Conservation (phyloP, 169 alveolate genomes). For the Plasmodium malariae region DNA sequence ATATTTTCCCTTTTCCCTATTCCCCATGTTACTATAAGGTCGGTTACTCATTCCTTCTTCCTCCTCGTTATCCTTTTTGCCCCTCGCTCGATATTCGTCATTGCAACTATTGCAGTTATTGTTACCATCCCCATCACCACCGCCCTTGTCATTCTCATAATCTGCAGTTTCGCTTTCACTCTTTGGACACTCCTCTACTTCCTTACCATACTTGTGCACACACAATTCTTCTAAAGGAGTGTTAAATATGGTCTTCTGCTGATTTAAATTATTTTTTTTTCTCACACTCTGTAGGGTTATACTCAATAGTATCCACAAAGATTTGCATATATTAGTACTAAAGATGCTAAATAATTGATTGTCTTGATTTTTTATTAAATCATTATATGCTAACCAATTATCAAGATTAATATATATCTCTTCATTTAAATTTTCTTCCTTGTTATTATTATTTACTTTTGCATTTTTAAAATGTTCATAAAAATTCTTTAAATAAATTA, state of each 20-base stretch:
- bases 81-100: not conserved
- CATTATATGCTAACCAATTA: constrained; percentile 50
- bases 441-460: not conserved
- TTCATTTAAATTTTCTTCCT: constrained; percentile 6
- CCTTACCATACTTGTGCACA: not conserved
- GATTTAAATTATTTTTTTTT: constrained; percentile 46
- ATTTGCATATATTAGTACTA: constrained; percentile 42
- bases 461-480: constrained; percentile 55
- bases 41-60: not conserved
- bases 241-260: constrained; percentile 56
- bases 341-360: not conserved
- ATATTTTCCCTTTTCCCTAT: not conserved
- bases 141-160: not conserved
- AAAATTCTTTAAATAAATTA: constrained; percentile 47
- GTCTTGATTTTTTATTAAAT: constrained; percentile 48
- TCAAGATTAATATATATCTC: constrained; percentile 55
- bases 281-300: constrained; percentile 57
- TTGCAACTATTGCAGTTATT: not conserved
- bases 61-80: not conserved
- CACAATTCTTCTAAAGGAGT: constrained; percentile 1
- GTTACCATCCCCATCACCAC: not conserved
- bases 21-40: not conserved
- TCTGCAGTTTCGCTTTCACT: not conserved
- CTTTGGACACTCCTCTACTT: not conserved
- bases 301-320: constrained; percentile 60